Conservation (phyloP, 352 stramenopile genomes). For the Phytophthora multivora region DNA sequence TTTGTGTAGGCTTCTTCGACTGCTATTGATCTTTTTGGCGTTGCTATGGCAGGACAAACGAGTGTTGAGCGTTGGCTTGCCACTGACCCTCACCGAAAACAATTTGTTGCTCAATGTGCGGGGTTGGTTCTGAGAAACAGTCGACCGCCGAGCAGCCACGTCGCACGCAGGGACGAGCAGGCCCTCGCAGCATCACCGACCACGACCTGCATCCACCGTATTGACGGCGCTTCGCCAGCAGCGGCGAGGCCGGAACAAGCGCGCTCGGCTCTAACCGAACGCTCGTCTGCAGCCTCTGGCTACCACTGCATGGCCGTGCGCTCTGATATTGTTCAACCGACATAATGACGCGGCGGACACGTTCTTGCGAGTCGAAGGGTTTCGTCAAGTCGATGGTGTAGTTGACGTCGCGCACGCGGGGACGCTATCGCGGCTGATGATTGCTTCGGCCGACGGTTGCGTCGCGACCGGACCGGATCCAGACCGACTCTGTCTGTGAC, state of each 20-base stretch:
- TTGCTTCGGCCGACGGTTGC: no score
- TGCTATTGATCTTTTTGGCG: background rate
- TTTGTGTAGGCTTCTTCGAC: background rate
- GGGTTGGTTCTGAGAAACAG: background rate
- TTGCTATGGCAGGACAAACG: no score
- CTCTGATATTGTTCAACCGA: conserved; percentile 20
- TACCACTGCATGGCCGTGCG: conserved; percentile 7
- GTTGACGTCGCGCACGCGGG: conserved; percentile 5
- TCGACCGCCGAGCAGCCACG: conserved; percentile 4
- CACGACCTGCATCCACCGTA: conserved; percentile 10
- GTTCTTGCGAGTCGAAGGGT: conserved; percentile 3
- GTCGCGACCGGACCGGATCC: no score
- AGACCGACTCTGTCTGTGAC: no score
- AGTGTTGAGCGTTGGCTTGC: background rate
- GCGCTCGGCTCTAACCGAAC: conserved; percentile 1
- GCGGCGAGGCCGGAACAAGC: conserved; percentile 12
- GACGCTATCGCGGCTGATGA: background rate
- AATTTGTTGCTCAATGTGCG: conserved; percentile 1
- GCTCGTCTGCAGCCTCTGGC: conserved; percentile 16
- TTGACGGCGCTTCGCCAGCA: background rate
- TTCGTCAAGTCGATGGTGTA: conserved; percentile 15
- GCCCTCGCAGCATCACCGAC: background rate
- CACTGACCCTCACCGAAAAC: background rate
- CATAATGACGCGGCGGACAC: conserved; percentile 25
- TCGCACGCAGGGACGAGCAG: conserved; percentile 5